These are phyloP conservation scores for Ganoderma boninense DNA, from an alignment of 1,284 basidiomycete species.

Conservation along the genomic window DNA sequence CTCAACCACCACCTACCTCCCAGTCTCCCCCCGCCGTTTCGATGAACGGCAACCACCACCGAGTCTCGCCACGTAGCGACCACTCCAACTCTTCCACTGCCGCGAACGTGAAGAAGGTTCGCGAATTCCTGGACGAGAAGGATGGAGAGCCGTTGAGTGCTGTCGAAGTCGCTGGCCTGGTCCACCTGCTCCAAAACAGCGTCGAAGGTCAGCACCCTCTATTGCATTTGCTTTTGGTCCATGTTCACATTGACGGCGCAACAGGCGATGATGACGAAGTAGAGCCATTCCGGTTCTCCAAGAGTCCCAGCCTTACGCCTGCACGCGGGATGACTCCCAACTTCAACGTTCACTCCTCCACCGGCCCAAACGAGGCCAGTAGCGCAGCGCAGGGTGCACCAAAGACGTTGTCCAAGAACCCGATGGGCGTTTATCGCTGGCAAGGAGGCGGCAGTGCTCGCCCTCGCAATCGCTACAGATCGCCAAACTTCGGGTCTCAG, in stretches of 20 bases:
- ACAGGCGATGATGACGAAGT: constrained; percentile 42
- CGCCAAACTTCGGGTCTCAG: constrained; percentile 67
- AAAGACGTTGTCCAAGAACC: constrained; percentile 69
- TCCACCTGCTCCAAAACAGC: constrained; percentile 56
- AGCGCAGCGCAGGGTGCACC: constrained; percentile 43
- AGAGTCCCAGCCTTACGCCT: constrained; percentile 49
- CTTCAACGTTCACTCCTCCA: constrained; percentile 35
- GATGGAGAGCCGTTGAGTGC: constrained; percentile 41
- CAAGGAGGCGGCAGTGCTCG: constrained; percentile 74
- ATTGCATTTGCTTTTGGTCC: background rate
- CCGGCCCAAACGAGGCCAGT: constrained; percentile 24
- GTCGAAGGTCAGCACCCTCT: constrained; percentile 43
- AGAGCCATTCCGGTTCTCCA: constrained; percentile 69
- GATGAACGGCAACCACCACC: constrained; percentile 20
- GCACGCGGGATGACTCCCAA: constrained; percentile 53
- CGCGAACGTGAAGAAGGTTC: constrained; percentile 32
- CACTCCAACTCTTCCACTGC: constrained; percentile 22
- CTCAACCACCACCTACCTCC: constrained; percentile 13
- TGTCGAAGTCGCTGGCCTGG: constrained; percentile 62
- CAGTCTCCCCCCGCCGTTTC: constrained; percentile 28
- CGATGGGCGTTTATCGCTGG: constrained; percentile 74
- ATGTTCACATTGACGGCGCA: background rate
- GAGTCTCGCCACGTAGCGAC: constrained; percentile 29
- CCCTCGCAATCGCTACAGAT: constrained; percentile 69
- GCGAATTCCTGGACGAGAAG: constrained; percentile 37